Base-by-base conservation (phyloP, 371 early-diverging fungal genomes). In the Lichtheimia hyalospora region DNA sequence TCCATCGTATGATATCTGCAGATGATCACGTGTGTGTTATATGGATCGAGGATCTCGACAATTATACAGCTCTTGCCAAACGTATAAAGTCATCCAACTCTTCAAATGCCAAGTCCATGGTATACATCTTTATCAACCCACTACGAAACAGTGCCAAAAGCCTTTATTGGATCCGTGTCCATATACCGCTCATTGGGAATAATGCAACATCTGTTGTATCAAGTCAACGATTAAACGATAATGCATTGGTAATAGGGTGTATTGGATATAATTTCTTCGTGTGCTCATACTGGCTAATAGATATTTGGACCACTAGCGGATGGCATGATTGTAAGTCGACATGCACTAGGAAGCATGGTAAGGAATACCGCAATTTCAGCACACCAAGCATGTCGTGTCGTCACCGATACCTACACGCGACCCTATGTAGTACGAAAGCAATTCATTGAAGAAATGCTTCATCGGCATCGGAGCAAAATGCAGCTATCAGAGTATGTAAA, bases 281-380 rank as follows among this genome's bases (percentile, higher is more conserved):
- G 28, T 28, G 28, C 28, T 28, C 3, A 39, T 18, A 13, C 24
- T 23, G 40, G 54, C 2, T 58, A 54, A 42, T 62, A 87, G 84
- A 77, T 80, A 21, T 81, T 88, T 66, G 92, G 92, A 5, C 92
- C 92, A 5, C 64, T 92, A 20, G 74, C 79, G 14, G 90, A 92
- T 66, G 90, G 89, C 14, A 87, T 87, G 74, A 70, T 89, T 5
- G 84, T 90, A 3, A 85, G 83, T 55, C 74, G 89, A 12, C 88
- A 88, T 69, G 75, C 86, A 1, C 66, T 92, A 4, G 92, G 89
- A 0, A 68, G 74, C 21, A 78, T 92, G 70, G 82, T 89, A 4
- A 81, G 92, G 25, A 83, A 80, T 39, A 90, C 90, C 6, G 83
- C 88, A n/a, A 80, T 88, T 40, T 84, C 87, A 8, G 89, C 86